Percentiles rank a stretch among this genome's conserved stretches.
phyloP scores from a whole-genome alignment of 192 early-diverging fungal genomes.

The Lobosporangium transversale region DNA sequence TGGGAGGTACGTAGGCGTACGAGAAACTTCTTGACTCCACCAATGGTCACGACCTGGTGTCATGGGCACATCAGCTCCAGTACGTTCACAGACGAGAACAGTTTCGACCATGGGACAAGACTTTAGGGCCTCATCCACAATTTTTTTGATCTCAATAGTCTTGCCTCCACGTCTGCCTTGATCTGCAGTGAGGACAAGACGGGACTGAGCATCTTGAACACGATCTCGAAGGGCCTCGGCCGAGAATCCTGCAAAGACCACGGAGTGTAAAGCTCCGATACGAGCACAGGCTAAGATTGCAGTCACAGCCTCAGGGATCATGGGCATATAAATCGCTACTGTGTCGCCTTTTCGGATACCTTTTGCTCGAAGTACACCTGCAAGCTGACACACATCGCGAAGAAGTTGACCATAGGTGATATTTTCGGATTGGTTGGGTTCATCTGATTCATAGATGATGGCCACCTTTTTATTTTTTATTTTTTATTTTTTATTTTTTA shows the following conservation, averaged over 20 bases:
- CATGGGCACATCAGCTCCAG: constrained; percentile 85
- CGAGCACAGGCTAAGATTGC: constrained; percentile 95
- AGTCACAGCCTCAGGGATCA: constrained; percentile 93
- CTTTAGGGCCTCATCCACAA: constrained; percentile 90
- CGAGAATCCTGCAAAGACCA: constrained; percentile 98
- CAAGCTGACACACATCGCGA: constrained; percentile 80
- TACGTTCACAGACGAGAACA: constrained; percentile 91
- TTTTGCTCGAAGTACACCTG: constrained; percentile 82
- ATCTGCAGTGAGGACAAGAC: constrained; percentile 91
- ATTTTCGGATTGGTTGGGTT: constrained; percentile 79
- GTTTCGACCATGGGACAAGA: constrained; percentile 80
- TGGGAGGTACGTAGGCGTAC: constrained; percentile 84
- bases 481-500: too few relatives aligned
- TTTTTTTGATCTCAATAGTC: constrained; percentile 88
- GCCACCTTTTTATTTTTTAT: constrained; percentile 73
- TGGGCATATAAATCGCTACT: constrained; percentile 97
- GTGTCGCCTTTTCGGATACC: constrained; percentile 94
- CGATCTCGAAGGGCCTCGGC: constrained; percentile 93
- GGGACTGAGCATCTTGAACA: constrained; percentile 83
- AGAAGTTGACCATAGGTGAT: constrained; percentile 89
- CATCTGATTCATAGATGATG: constrained; percentile 90
- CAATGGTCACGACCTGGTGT: constrained; percentile 83
- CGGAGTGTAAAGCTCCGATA: constrained; percentile 91
- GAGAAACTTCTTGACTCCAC: constrained; percentile 91
- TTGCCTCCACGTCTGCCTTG: constrained; percentile 94